Conservation (phyloP, 2,329 filamentous ascomycete genomes). For the Fusarium heterosporum region DNA sequence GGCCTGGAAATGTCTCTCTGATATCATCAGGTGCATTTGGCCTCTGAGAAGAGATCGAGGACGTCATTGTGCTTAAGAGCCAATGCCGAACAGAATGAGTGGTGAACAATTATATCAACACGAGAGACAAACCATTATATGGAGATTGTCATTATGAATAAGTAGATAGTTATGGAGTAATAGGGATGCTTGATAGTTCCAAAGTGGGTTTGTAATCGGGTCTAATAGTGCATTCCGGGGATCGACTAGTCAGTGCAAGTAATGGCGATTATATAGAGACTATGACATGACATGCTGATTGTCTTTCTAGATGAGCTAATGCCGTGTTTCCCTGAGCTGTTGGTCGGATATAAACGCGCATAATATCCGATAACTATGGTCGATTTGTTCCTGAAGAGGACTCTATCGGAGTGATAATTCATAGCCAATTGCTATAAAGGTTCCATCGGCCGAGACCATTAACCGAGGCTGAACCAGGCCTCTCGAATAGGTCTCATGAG, state of each 20-base stretch:
- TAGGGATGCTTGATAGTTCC: background rate
- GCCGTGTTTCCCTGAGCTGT: slow-evolving; percentile 8
- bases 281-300: slow-evolving; percentile 4
- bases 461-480: background rate
- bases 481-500: background rate
- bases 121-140: background rate
- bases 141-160: slow-evolving; percentile 3
- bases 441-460: too few relatives aligned
- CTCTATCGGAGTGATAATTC: background rate
- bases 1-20: slow-evolving; percentile 11
- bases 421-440: background rate
- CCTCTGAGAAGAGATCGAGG: slow-evolving; percentile 11
- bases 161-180: background rate
- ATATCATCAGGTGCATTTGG: slow-evolving; percentile 16
- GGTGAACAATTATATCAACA: background rate
- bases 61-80: slow-evolving; percentile 21
- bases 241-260: slow-evolving; percentile 17
- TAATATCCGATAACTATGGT: slow-evolving; percentile 10
- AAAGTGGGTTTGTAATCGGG: slow-evolving; percentile 19
- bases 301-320: slow-evolving; percentile 15
- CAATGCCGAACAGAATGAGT: background rate
- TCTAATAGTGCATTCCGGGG: background rate
- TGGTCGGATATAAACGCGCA: slow-evolving; percentile 27
- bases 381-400: background rate
- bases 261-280: background rate